Percentiles rank a stretch among this genome's conserved stretches.
phyloP scores from a whole-genome alignment of 495 filamentous ascomycete species.

The Cercophora sp. region DNA sequence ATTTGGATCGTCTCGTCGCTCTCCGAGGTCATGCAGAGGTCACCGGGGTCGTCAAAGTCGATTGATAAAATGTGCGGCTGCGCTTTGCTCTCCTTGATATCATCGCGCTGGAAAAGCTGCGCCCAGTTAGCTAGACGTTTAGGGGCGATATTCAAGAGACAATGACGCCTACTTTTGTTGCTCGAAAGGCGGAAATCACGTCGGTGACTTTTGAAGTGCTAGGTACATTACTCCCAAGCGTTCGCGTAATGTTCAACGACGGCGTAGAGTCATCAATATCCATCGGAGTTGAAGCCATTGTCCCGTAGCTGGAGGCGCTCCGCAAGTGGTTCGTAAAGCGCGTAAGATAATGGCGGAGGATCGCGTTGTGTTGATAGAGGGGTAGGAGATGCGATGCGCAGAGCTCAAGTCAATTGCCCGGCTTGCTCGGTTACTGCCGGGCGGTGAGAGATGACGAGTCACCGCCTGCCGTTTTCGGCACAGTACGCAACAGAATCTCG shows the following conservation, averaged over 20 bases:
- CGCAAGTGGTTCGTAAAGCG: too few species aligned
- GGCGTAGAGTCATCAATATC: conserved; percentile 46
- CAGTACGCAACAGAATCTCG: too few species aligned
- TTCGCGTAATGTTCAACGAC: conserved; percentile 37
- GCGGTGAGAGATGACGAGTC: background rate
- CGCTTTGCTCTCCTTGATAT: conserved; percentile 37
- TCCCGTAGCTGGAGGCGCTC: too few species aligned
- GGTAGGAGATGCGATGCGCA: too few species aligned
- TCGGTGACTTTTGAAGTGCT: conserved; percentile 44
- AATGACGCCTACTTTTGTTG: conserved; percentile 44
- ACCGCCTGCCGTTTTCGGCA: conserved; percentile 6
- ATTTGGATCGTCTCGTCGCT: conserved; percentile 93
- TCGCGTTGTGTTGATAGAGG: too few species aligned
- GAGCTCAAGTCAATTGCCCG: too few species aligned
- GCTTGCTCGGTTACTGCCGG: too few species aligned
- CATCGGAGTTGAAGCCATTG: conserved; percentile 53
- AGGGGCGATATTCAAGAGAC: conserved; percentile 4
- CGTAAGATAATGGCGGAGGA: too few species aligned
- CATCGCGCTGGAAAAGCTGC: conserved; percentile 43
- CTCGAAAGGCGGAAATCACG: conserved; percentile 43
- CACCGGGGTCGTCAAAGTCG: conserved; percentile 93
- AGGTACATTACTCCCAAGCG: conserved; percentile 25
- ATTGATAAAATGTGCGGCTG: conserved; percentile 59
- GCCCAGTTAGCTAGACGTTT: conserved; percentile 7
- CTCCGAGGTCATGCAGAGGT: conserved; percentile 79